phyloP scores from a whole-genome alignment of 495 filamentous ascomycete genomes.

The Pseudoneurospora amorphoporcata region DNA sequence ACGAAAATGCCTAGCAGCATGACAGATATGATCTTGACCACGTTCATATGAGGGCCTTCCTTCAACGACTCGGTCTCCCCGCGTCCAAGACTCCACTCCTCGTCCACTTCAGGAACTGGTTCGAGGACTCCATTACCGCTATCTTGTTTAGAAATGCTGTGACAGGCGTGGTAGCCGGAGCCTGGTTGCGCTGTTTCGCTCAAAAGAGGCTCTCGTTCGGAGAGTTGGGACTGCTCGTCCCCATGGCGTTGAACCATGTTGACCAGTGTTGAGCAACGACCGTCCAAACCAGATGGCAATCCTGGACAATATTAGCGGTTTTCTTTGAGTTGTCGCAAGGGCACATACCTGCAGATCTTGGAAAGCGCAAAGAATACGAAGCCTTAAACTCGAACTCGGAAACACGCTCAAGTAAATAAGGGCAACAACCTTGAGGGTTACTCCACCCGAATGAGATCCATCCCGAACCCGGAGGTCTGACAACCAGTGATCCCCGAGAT shows the following conservation, averaged over 20 bases:
- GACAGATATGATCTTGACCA: conserved; percentile 17
- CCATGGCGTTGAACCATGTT: neutral
- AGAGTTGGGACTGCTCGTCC: neutral
- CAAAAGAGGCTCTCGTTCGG: neutral
- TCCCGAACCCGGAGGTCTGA: neutral
- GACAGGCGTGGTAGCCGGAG: neutral
- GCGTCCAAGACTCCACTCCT: conserved; percentile 7
- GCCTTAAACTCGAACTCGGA: neutral
- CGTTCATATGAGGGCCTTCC: neutral
- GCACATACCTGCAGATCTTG: neutral
- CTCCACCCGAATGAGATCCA: neutral
- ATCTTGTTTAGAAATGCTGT: neutral
- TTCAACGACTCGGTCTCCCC: conserved; percentile 1
- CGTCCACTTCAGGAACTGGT: neutral
- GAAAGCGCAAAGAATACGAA: neutral
- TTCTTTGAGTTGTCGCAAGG: neutral
- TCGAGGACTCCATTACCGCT: neutral
- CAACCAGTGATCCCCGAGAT: neutral
- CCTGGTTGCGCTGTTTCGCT: neutral
- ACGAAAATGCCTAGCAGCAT: conserved; percentile 51
- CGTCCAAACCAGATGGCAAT: neutral
- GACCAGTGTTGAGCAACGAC: neutral
- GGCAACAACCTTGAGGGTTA: neutral
- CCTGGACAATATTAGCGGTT: neutral
- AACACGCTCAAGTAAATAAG: neutral